phyloP scores from a whole-genome alignment of 768 basidiomycete genomes.

The Hebeloma cylindrosporum region DNA sequence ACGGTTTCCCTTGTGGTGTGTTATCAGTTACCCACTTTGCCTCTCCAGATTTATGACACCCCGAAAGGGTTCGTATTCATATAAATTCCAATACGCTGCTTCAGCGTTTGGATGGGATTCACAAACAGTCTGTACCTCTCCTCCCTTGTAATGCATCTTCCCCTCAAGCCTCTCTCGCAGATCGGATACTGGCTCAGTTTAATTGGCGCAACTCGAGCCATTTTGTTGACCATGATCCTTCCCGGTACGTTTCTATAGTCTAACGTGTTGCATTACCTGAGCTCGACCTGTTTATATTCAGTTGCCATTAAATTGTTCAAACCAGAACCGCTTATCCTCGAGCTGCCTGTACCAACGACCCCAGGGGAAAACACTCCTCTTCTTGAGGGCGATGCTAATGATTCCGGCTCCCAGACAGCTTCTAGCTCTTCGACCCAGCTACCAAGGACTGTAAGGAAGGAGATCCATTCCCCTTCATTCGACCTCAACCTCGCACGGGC shows the following conservation, averaged over 20 bases:
- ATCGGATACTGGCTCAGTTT: conserved; percentile 73
- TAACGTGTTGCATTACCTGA: neutral
- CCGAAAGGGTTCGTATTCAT: conserved; percentile 52
- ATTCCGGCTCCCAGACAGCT: conserved; percentile 1
- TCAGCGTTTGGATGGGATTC: conserved; percentile 65
- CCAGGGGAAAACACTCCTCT: conserved; percentile 33
- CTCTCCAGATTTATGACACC: neutral
- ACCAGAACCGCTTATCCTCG: conserved; percentile 34
- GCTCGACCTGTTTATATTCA: conserved; percentile 24
- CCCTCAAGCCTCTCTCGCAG: conserved; percentile 33
- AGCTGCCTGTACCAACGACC: conserved; percentile 17
- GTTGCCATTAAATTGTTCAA: conserved; percentile 57
- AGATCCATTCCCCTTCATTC: conserved; percentile 48
- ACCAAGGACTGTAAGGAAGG: conserved; percentile 21
- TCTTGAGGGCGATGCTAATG: conserved; percentile 23
- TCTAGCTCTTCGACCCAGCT: conserved; percentile 15
- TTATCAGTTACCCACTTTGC: neutral
- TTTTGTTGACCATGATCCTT: conserved; percentile 54
- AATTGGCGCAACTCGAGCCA: conserved; percentile 51
- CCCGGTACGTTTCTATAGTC: conserved; percentile 47
- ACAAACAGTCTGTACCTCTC: conserved; percentile 48
- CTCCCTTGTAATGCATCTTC: neutral
- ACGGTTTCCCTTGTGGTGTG: conserved; percentile 48
- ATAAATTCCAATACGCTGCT: conserved; percentile 66
- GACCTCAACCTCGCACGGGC: conserved; percentile 69